Evolutionary conservation across 345 rosid genomes (phyloP).

Genomic region (Murraya koenigii): DNA sequence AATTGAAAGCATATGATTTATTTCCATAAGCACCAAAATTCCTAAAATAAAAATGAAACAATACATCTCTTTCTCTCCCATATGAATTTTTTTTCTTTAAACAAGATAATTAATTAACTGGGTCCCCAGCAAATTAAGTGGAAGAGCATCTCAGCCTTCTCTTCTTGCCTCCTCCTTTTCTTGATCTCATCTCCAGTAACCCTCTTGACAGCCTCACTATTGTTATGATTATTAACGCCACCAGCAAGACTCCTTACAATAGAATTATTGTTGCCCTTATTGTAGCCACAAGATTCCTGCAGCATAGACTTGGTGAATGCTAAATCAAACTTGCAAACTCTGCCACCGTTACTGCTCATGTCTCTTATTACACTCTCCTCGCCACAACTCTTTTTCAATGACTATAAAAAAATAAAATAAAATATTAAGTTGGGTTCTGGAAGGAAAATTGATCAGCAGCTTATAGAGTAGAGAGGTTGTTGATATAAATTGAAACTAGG

Average conservation of each 20-base stretch:
- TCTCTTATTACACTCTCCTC: not conserved
- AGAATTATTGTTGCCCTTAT: not conserved
- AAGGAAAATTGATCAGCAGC: not conserved
- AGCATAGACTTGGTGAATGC: conserved; percentile 11
- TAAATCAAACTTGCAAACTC: conserved; percentile 7
- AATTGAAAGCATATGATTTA: not conserved
- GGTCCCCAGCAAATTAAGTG: conserved; percentile 41
- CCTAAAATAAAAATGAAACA: not conserved
- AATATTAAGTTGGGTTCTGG: not conserved
- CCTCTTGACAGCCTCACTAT: not conserved
- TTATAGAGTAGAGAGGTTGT: not conserved
- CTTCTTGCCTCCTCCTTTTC: conserved; percentile 10
- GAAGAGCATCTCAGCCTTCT: conserved; percentile 26
- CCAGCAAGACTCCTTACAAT: not conserved
- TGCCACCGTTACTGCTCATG: conserved; percentile 18
- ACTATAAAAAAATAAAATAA: not conserved
- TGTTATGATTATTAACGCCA: not conserved
- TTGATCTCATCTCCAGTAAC: not conserved
- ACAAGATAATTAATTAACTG: not conserved
- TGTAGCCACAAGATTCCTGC: conserved; percentile 4
- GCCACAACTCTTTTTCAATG: not conserved
- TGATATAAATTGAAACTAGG: not conserved
- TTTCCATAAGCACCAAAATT: not conserved
- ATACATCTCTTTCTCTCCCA: too few relatives aligned
- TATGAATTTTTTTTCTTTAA: too few relatives aligned